Evolutionary conservation across 2,329 filamentous ascomycete genomes (phyloP), one percentile per base, ranked within the genome.

Genomic region (Diplodia scrobiculata): DNA sequence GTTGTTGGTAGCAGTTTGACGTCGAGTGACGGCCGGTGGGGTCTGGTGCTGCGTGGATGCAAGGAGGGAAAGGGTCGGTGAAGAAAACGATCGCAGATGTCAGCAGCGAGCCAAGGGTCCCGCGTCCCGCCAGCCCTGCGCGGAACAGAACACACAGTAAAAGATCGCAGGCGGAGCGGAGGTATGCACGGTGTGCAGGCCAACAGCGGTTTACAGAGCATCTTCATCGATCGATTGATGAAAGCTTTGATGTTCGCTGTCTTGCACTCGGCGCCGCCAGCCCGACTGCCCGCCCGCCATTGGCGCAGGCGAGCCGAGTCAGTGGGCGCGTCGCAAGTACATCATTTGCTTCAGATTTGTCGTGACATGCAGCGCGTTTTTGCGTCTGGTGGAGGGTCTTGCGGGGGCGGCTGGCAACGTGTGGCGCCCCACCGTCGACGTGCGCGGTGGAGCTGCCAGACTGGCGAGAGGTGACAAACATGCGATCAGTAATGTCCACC

Each of bases 341-440:
- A 63, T 51, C 48, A 63, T 50, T 34, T 53, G 50, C 60, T 48
- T 63, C 60, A 63, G 50, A 32, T 63, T 63, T 45, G 60, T 53
- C 60, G 60, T 63, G 60, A 63, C 60, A 17, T 48, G 58, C 58
- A 50, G 58, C 41, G 21, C 29, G n/a, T 41, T 36, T 41, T 58
- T 62, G 13, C 41, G 50, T 51, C 58, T 36, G 58, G 58, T 36
- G 58, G 58, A 62, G 41, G 29, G 58, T n/a, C 45, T 62, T 62
- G 58, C 58, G 58, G 58, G 58, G 58, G 58, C 58, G 58, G 58
- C 58, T 62, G 58, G 50, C 50, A 62, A 62, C 58, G 58, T 63
- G 60, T 53, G 60, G 60, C 34, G 50, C 60, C 60, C 48, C 60
- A 50, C 52, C 34, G 45, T 62, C 58, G 58, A 62, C 58, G 58